A percentile compares a stretch with the other conserved stretches of the same genome.
These are phyloP conservation scores for Gaeumannomyces tritici DNA, from an alignment of 2,329 filamentous ascomycete species.

Conservation along the genomic window DNA sequence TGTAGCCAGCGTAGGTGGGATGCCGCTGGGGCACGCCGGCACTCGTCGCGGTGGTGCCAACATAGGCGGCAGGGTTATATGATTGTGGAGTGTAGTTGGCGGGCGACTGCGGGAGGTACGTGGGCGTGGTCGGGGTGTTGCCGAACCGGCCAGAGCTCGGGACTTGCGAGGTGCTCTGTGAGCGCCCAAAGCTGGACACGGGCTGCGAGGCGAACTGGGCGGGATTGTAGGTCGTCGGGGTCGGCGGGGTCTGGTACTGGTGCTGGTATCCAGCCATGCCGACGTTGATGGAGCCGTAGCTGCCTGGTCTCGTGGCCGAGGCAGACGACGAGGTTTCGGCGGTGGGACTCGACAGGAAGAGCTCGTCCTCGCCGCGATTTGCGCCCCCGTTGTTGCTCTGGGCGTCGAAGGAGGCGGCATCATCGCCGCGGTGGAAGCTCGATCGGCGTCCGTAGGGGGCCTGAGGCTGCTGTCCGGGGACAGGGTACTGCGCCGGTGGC, in stretches of 20 bases:
- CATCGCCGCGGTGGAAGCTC: slow-evolving; percentile 72
- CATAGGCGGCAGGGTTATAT: slow-evolving; percentile 53
- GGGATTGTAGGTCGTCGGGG: slow-evolving; percentile 58
- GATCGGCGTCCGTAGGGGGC: slow-evolving; percentile 40
- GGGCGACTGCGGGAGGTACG: slow-evolving; percentile 24
- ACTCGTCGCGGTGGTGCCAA: slow-evolving; percentile 23
- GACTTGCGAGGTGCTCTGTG: slow-evolving; percentile 37
- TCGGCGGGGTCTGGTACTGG: slow-evolving; percentile 37
- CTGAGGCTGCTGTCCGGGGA: slow-evolving; percentile 31
- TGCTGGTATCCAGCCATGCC: slow-evolving; percentile 42
- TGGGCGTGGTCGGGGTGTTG: slow-evolving; percentile 23
- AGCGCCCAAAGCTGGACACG: slow-evolving; percentile 38
- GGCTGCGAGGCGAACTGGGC: slow-evolving; percentile 25
- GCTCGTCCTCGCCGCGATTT: slow-evolving; percentile 42
- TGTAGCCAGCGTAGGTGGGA: slow-evolving; percentile 38
- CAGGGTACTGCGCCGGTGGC: slow-evolving; percentile 54
- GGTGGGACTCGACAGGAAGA: slow-evolving; percentile 48
- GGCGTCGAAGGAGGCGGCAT: slow-evolving; percentile 43
- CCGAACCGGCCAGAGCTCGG: slow-evolving; percentile 32
- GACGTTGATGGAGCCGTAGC: slow-evolving; percentile 30
- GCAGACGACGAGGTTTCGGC: slow-evolving; percentile 14
- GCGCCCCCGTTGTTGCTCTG: slow-evolving; percentile 8
- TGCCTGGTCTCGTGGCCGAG: slow-evolving; percentile 16
- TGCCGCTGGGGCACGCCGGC: slow-evolving; percentile 35
- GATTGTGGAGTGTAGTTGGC: slow-evolving; percentile 39